Conservation (phyloP, 257 asterid genomes). For the Oldenlandia corymbosa region DNA sequence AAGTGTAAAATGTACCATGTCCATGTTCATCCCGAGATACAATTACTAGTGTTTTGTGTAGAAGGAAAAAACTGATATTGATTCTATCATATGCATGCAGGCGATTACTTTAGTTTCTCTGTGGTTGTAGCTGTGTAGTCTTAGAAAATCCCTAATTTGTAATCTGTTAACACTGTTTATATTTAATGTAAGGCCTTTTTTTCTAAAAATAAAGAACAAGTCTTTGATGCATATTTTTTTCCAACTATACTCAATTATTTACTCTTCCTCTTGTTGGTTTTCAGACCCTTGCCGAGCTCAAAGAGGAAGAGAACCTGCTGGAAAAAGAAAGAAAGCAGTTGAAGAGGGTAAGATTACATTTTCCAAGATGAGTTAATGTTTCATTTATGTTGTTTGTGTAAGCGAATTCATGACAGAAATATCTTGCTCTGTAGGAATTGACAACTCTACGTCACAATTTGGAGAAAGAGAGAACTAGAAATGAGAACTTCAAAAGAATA, state of each 20-base stretch:
- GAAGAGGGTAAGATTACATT: constrained; percentile 47
- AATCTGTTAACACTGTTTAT: too few relatives aligned
- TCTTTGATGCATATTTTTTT: too few relatives aligned
- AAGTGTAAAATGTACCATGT: neutral
- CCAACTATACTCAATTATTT: neutral
- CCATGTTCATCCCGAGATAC: neutral
- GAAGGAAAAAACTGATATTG: neutral
- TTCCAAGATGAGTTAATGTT: neutral
- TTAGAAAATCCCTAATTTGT: too few relatives aligned
- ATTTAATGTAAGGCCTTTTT: too few relatives aligned
- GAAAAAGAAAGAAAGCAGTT: constrained; percentile 53
- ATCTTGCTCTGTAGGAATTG: constrained; percentile 42
- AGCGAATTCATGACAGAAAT: neutral
- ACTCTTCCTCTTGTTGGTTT: constrained; percentile 3
- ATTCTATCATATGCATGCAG: neutral
- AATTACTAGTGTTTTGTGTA: neutral
- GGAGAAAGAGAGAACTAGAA: constrained; percentile 46
- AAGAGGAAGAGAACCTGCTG: constrained; percentile 46
- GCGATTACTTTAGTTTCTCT: neutral
- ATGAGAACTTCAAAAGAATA: constrained; percentile 51
- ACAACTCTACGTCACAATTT: constrained; percentile 30
- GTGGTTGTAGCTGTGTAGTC: neutral
- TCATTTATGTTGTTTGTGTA: neutral
- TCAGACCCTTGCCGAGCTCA: constrained; percentile 67
- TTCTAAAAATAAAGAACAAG: too few relatives aligned